Evolutionary conservation across 371 early-diverging fungal genomes (phyloP), one percentile per base, ranked within the genome.

Genomic region (Mortierella sp.): DNA sequence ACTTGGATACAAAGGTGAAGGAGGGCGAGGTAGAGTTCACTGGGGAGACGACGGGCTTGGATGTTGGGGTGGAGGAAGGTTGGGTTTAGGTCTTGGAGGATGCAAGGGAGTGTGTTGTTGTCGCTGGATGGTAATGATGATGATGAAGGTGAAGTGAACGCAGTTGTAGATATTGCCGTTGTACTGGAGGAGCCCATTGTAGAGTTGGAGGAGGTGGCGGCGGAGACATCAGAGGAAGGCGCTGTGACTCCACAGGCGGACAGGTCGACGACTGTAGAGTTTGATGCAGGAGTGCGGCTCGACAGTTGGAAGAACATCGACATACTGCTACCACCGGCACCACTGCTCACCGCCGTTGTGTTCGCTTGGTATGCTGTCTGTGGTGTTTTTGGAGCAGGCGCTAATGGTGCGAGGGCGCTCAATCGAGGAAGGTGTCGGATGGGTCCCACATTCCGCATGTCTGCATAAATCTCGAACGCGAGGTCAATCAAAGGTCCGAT

Each of bases 1-100:
- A 81, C 81, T 21, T 81, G 79, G n/a, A 77, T 73, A 31, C 85
- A 81, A 48, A 84, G 81, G 45, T 84, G 85, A 9, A 84, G 77
- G 10, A 84, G 57, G 1, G 85, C 85, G 10, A 84, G 72, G 68
- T 84, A 84, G 72, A 84, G 68, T 57, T 84, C 81, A 31, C 45
- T 77, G 0, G 85, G 85, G 3, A 84, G 74, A 3, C 77, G 79
- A 34, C 81, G 79, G 7, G 79, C 81, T 4, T 74, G 74, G 3
- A 31, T 26, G 19, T 42, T 74, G 19, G 81, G 77, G 1, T 38
- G 28, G 6, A 84, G 16, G 7, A 84, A 55, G 5, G 79, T 57
- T 26, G 72, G 81, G 47, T 76, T 81, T 38, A 84, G 52, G 1
- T 77, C 84, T 52, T 73, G 78, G 31, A 65, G n/a, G 54, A 45